phyloP scores from a whole-genome alignment of 805 yeast genomes.

The Schizosaccharomyces osmophilus region DNA sequence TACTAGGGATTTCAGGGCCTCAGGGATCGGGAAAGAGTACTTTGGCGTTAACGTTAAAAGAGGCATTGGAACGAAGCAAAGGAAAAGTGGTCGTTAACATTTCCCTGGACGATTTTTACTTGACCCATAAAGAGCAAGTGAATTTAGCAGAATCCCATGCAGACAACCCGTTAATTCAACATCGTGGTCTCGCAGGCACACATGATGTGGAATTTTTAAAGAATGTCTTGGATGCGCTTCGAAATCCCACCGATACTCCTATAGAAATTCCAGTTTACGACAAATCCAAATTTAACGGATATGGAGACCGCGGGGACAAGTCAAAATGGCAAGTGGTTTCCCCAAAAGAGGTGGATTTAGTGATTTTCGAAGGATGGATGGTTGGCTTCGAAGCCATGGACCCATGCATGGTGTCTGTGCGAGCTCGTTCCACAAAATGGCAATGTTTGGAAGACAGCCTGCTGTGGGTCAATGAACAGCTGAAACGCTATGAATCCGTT shows the following conservation, averaged over 20 bases:
- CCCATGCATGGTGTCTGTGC: constrained; percentile 11
- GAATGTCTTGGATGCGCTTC: constrained; percentile 12
- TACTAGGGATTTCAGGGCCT: constrained; percentile 9
- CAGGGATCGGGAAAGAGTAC: constrained; percentile 10
- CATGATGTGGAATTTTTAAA: constrained; percentile 37
- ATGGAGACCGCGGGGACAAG: constrained; percentile 43
- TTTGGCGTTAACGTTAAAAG: constrained; percentile 3
- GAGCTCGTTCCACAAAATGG: constrained; percentile 12
- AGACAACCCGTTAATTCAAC: constrained; percentile 34
- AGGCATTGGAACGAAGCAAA: constrained; percentile 4
- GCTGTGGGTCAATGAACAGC: constrained; percentile 25
- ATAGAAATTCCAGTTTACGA: constrained; percentile 45
- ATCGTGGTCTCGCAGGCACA: constrained; percentile 85
- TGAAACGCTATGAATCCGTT: constrained; percentile 25
- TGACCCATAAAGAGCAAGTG: constrained; percentile 37
- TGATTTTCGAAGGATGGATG: constrained; percentile 88
- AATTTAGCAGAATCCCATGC: constrained; percentile 18
- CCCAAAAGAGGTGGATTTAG: constrained; percentile 28
- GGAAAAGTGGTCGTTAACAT: constrained; percentile 15
- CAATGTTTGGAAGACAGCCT: constrained; percentile 6
- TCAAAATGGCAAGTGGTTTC: constrained; percentile 18
- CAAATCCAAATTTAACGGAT: constrained; percentile 44
- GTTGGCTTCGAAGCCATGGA: constrained; percentile 37
- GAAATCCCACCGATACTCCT: constrained; percentile 10
- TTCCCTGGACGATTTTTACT: constrained; percentile 73